phyloP scores from a whole-genome alignment of 306 rosid genomes.

The Citrullus mucosospermus region DNA sequence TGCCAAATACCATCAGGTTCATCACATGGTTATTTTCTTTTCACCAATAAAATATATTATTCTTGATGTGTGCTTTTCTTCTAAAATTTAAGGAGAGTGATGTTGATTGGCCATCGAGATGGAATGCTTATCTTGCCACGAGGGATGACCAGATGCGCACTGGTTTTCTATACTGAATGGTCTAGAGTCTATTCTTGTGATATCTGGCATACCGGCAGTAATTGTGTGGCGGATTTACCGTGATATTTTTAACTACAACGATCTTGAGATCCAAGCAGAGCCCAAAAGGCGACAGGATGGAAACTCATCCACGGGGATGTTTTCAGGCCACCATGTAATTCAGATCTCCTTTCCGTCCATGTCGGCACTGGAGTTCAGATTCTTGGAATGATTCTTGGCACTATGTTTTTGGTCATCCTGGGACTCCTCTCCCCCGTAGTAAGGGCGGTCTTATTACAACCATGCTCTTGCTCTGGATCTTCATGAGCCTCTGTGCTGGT shows the following conservation, averaged over 20 bases:
- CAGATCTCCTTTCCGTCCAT: slow-evolving; percentile 54
- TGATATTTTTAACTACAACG: slow-evolving; percentile 59
- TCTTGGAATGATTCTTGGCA: slow-evolving; percentile 49
- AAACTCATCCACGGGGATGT: slow-evolving; percentile 74
- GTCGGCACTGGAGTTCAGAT: slow-evolving; percentile 70
- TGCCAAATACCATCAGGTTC: not conserved
- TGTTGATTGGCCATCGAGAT: slow-evolving; percentile 71
- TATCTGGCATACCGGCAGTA: slow-evolving; percentile 65
- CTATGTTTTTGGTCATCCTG: slow-evolving; percentile 54
- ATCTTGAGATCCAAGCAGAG: slow-evolving; percentile 64
- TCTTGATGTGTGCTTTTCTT: not conserved
- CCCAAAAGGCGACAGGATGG: slow-evolving; percentile 72
- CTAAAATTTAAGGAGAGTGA: slow-evolving; percentile 28
- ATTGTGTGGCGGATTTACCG: slow-evolving; percentile 58
- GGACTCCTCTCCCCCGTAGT: slow-evolving; percentile 68
- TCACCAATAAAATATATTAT: not conserved
- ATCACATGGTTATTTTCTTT: not conserved
- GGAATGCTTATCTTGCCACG: slow-evolving; percentile 67
- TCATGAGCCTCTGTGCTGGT: slow-evolving; percentile 68
- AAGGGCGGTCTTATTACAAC: slow-evolving; percentile 59
- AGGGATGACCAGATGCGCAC: slow-evolving; percentile 60
- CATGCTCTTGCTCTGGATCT: slow-evolving; percentile 69
- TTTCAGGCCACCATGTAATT: slow-evolving; percentile 53
- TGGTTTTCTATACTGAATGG: slow-evolving; percentile 65
- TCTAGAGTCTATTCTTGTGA: slow-evolving; percentile 60